These are phyloP conservation scores for Deinandra increscens DNA, from an alignment of 129 eudicot genomes.

Conservation along the genomic window DNA sequence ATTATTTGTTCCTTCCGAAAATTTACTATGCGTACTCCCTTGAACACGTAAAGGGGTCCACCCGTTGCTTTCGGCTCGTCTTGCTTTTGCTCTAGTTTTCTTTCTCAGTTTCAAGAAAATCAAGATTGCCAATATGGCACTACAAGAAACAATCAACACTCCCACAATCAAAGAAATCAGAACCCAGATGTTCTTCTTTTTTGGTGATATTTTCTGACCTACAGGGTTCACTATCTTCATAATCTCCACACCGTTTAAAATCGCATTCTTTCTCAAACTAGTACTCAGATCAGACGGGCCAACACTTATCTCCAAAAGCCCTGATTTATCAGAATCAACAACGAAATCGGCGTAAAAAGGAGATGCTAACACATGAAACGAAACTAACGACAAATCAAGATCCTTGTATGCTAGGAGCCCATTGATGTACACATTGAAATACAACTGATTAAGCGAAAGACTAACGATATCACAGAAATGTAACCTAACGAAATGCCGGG, in stretches of 20 bases:
- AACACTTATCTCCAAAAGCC: constrained; percentile 52
- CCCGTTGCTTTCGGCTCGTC: constrained; percentile 53
- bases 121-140: constrained; percentile 36
- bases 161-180: constrained; percentile 48
- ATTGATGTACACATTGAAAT: constrained; percentile 63
- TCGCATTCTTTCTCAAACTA: constrained; percentile 63
- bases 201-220: not conserved
- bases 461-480: constrained; percentile 86
- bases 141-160: constrained; percentile 35
- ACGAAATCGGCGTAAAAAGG: constrained; percentile 83
- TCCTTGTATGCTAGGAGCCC: constrained; percentile 59
- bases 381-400: constrained; percentile 58
- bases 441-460: constrained; percentile 54
- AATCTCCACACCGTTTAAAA: constrained; percentile 82
- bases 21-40: constrained; percentile 58
- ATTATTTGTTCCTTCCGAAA: constrained; percentile 56
- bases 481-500: constrained; percentile 58
- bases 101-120: constrained; percentile 36
- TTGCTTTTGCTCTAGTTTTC: constrained; percentile 46
- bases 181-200: constrained; percentile 49
- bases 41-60: constrained; percentile 67
- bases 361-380: constrained; percentile 60
- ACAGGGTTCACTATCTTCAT: constrained; percentile 58
- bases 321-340: constrained; percentile 45
- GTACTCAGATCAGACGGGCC: constrained; percentile 81